Base-by-base conservation (phyloP, 352 stramenopile species). In the Pythium insidiosum region DNA sequence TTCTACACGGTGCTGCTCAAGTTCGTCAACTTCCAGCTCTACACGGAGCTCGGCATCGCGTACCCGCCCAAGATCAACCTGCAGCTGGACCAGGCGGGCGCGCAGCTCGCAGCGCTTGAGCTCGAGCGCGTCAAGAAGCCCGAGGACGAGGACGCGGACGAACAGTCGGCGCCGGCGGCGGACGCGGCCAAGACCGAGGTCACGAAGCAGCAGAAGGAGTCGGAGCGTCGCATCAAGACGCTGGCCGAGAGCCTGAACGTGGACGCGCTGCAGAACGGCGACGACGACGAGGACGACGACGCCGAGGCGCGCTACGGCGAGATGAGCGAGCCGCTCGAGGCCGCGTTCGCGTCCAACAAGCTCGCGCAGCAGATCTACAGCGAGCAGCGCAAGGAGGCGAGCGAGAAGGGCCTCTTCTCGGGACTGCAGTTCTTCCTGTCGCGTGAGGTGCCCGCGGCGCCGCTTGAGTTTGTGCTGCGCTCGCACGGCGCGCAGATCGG, bases 1-100 rank as follows among this genome's bases (percentile, higher is more conserved):
- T 99, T 99, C 56, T 99, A 99, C 70, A 77, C 99, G 53, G 91
- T 97, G 38, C 66, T 99, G 21, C 72, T 99, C 44, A 94, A 97
- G 65, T 99, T 99, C 68, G 95, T 98, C 24, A 77, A 99, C 59
- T 99, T 89, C 63, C 98, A 99, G 65, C 72, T 99, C 5, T 99
- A 99, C 70, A 86, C 81, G 52, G 84, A 95, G 28, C 59, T 98
- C 21, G 96, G 95, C 19, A 69, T 99, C 11, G 54, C 73, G 24
- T 99, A 98, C 68, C 96, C 96, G 18, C 87, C 97, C 19, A 86
- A 87, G 61, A 88, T 96, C 51, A 82, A 96, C 47, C 56, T 89
- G 31, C 63, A 88, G 36, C 53, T 92, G 25, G 84, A 96, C 47
- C 53, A 73, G 19, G 81, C 77, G 2, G 81, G 81, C 30, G 78